A percentile compares a stretch with the other conserved stretches of the same genome.
Evolutionary conservation across 2,329 filamentous ascomycete species (phyloP).

Genomic region (Mollisia scopiformis): DNA sequence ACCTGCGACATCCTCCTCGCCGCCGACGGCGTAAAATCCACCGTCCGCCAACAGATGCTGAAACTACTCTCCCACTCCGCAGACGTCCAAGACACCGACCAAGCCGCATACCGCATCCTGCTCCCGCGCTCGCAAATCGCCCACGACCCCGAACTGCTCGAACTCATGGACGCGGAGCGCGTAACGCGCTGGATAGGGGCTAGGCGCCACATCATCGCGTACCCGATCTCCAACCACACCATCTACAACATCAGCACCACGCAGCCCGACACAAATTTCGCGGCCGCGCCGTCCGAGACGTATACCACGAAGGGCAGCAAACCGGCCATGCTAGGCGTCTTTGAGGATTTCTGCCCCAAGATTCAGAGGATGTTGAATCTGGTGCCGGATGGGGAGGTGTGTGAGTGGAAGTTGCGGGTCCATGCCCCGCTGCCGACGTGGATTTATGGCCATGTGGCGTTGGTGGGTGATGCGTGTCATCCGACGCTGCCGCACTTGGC

Average conservation of each 20-base stretch:
- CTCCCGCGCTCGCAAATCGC: constrained; percentile 68
- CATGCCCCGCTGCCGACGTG: constrained; percentile 60
- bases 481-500: constrained; percentile 69
- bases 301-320: constrained; percentile 68
- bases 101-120: constrained; percentile 82
- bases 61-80: constrained; percentile 29
- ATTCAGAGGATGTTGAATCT: constrained; percentile 61
- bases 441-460: constrained; percentile 57
- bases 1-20: constrained; percentile 57
- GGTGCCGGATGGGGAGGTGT: constrained; percentile 64
- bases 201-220: constrained; percentile 76
- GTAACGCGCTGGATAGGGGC: constrained; percentile 79
- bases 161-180: constrained; percentile 67
- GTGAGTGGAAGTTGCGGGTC: constrained; percentile 66
- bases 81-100: constrained; percentile 68
- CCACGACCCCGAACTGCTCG: constrained; percentile 66
- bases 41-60: constrained; percentile 40
- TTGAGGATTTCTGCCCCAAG: constrained; percentile 61
- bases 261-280: constrained; percentile 64
- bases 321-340: constrained; percentile 62
- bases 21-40: constrained; percentile 59
- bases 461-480: constrained; percentile 69
- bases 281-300: constrained; percentile 57
- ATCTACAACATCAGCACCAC: constrained; percentile 67
- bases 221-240: constrained; percentile 68